These are phyloP conservation scores for Dactylonectria estremocensis DNA, from an alignment of 2,329 filamentous ascomycete genomes.

Conservation along the genomic window DNA sequence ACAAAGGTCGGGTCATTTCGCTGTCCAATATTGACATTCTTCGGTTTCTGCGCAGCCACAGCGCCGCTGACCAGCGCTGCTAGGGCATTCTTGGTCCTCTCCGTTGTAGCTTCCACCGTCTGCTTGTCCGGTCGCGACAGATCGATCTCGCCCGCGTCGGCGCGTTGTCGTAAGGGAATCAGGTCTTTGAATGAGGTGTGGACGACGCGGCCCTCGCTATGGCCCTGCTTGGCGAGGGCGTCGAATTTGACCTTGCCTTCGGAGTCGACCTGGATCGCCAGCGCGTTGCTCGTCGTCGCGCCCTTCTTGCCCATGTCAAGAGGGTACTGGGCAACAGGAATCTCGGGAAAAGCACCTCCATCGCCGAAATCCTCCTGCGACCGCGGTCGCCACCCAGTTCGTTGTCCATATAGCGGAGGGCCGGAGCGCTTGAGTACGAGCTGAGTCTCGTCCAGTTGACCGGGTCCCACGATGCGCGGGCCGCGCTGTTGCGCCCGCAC, in stretches of 20 bases:
- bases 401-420: constrained; percentile 89
- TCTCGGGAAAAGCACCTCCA: constrained; percentile 95
- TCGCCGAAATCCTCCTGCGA: constrained; percentile 93
- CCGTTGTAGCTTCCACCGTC: constrained; percentile 85
- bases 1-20: constrained; percentile 93
- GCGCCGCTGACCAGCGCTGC: constrained; percentile 87
- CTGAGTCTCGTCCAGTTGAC: constrained; percentile 87
- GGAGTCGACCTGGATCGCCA: constrained; percentile 91
- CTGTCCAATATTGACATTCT: constrained; percentile 88
- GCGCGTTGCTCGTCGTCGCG: constrained; percentile 82
- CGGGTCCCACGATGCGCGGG: constrained; percentile 84
- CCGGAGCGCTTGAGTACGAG: constrained; percentile 87
- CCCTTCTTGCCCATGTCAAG: constrained; percentile 93
- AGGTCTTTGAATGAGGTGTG: constrained; percentile 98
- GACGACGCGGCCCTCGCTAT: constrained; percentile 86
- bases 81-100: constrained; percentile 90
- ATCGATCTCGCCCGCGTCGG: constrained; percentile 92
- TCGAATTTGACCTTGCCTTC: constrained; percentile 98
- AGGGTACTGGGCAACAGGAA: constrained; percentile 94
- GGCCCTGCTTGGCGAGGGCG: constrained; percentile 91
- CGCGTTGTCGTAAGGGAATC: constrained; percentile 92
- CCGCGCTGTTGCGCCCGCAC: constrained; percentile 81
- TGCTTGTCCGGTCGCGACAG: constrained; percentile 88
- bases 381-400: constrained; percentile 91
- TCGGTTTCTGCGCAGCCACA: constrained; percentile 93